Conservation (phyloP, 1,139 yeast species). For the Arxiozyma telluris region DNA sequence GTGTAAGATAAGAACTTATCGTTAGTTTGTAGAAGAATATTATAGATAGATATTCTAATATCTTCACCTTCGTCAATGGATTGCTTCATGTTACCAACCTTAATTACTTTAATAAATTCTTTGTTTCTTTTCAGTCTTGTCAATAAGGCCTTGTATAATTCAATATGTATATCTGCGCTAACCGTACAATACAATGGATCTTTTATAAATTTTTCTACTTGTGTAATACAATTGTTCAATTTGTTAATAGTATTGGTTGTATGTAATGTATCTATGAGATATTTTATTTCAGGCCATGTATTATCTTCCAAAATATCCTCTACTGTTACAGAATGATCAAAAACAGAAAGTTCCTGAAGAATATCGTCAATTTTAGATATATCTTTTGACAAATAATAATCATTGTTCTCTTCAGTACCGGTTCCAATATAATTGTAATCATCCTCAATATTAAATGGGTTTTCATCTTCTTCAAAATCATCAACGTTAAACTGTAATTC, state of each 20-base stretch:
- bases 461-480: conserved; percentile 4
- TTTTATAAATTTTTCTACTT: not conserved
- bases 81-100: conserved; percentile 26
- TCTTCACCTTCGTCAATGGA: conserved; percentile 19
- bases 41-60: conserved; percentile 11
- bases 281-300: not conserved
- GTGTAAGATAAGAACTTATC: conserved; percentile 1
- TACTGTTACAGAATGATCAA: not conserved
- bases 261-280: not conserved
- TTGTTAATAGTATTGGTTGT: not conserved
- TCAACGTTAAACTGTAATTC: conserved; percentile 11
- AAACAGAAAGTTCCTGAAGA: not conserved
- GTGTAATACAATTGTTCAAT: not conserved
- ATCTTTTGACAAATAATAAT: not conserved
- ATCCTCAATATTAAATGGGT: conserved; percentile 2
- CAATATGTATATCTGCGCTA: not conserved
- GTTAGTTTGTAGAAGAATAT: conserved; percentile 7
- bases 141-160: conserved; percentile 1
- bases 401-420: not conserved
- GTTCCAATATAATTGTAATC: not conserved
- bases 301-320: not conserved
- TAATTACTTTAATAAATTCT: conserved; percentile 15
- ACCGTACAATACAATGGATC: not conserved
- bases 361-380: not conserved
- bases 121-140: conserved; percentile 15